phyloP scores from a whole-genome alignment of 176 grass and related monocot genomes.

The Chloris gayana region DNA sequence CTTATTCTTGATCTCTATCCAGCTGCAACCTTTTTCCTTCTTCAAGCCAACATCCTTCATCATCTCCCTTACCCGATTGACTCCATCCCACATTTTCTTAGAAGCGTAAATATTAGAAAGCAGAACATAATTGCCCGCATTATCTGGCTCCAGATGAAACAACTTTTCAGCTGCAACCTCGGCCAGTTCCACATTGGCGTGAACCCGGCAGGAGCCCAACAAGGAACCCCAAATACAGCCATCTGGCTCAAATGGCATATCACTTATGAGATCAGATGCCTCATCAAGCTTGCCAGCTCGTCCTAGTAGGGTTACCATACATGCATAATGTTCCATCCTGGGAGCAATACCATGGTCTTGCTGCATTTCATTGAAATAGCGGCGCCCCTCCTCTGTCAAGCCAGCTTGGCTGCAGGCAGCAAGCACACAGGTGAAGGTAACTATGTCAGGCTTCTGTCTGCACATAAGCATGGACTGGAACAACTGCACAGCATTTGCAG shows the following conservation, averaged over 20 bases:
- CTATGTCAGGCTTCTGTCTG: slow-evolving; percentile 55
- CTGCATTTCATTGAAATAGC: slow-evolving; percentile 64
- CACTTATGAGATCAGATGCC: slow-evolving; percentile 61
- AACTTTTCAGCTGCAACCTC: slow-evolving; percentile 72
- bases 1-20: slow-evolving; percentile 80
- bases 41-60: slow-evolving; percentile 67
- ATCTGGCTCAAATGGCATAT: slow-evolving; percentile 68
- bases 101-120: slow-evolving; percentile 85
- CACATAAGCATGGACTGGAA: slow-evolving; percentile 51
- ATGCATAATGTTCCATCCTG: slow-evolving; percentile 73
- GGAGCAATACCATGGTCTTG: slow-evolving; percentile 46
- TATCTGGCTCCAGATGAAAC: slow-evolving; percentile 64
- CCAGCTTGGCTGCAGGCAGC: slow-evolving; percentile 71
- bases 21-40: slow-evolving; percentile 78
- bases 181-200: slow-evolving; percentile 54
- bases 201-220: slow-evolving; percentile 66
- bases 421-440: slow-evolving; percentile 73
- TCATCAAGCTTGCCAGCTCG: slow-evolving; percentile 65
- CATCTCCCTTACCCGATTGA: slow-evolving; percentile 56
- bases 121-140: slow-evolving; percentile 76
- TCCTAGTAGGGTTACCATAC: slow-evolving; percentile 74
- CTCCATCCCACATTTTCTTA: slow-evolving; percentile 73
- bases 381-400: slow-evolving; percentile 47
- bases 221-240: slow-evolving; percentile 74
- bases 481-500: slow-evolving; percentile 41